Base-by-base conservation (phyloP, 495 filamentous ascomycete species). In the Penicillium fimorum region DNA sequence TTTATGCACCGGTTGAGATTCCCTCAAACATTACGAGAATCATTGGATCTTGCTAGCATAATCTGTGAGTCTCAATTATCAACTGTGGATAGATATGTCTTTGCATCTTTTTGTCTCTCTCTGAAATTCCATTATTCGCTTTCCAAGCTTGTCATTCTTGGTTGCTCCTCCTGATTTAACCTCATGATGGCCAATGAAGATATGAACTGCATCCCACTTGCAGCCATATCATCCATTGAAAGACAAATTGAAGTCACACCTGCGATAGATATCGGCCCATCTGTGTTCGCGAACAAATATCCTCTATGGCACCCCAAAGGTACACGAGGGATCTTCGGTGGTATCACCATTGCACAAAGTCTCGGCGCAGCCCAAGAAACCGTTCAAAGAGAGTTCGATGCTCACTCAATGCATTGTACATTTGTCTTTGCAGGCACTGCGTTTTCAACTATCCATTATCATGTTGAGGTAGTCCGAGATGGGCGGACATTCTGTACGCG, bases 341-440 rank as follows among this genome's bases (percentile, higher is more conserved):
- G 91, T 56, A 80, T 84, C 46, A 88, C 89, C 0, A 93, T 96
- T 53, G 89, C 91, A 53, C 90, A 94, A 77, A 88, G 82, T 56
- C 80, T 96, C 33, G 76, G 82, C 48, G 89, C 91, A 20, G 91
- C 88, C 4, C 87, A 91, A 66, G 74, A 78, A 33, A 96, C 91
- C 37, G 83, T 95, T 7, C 80, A 83, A 0, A 53, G 67, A 2
- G 73, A 84, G 64, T 92, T 92, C 74, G 73, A 82, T 47, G 77
- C 87, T 32, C 89, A 95, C 74, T 85, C 81, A 65, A 91, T 92
- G 87, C 91, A 96, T 77, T 93, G 90, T 81, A 95, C 92, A 77
- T 96, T 96, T 74, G 82, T 96, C 27, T 84, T 92, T 5, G 88
- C 88, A 7, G 91, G 91, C 37, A 82, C 87, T 65, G 67, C 81